Base-by-base conservation (phyloP, 768 basidiomycete genomes). In the Vararia minispora region DNA sequence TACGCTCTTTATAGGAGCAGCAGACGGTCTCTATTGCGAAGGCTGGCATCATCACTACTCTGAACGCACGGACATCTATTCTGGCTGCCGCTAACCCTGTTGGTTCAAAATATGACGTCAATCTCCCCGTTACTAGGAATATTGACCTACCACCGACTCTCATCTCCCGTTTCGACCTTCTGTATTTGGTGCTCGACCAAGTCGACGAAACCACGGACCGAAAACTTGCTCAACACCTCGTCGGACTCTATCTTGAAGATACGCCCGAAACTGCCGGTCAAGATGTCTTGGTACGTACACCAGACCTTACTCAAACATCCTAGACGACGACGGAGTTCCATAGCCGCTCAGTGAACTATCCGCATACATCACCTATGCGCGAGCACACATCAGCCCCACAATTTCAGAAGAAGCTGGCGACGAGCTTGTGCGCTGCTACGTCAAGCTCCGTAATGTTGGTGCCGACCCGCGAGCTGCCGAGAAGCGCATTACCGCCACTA, bases 21-120 rank as follows among this genome's bases (percentile, higher is more conserved):
- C 92, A 97, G 78, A 98, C 94, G 1, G 94, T 97, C 14, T 97
- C 92, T 4, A 94, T 98, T 44, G 95, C 95, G 5, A 99, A 98
- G 61, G 95, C 95, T 0, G 95, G 95, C 8, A 99, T 99, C 48
- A 97, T 97, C 53, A 97, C 95, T 0, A 99, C 95, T 0, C 68
- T 99, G 42, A 99, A 99, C 51, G 95, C 95, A 0, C 72, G 95
- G n/a, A 98, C 95, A 0, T 97, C 94, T 0, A 91, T 99, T 48
- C 70, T 99, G 8, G 95, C 95, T 1, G 95, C 92, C 5, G 95
- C 95, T 17, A 98, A 99, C 55, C 95, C 95, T 1, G 86, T 98
- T 20, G 89, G 87, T 13, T 92, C 89, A 0, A 89, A 88, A 56
- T 98, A 98, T 63, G 86, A 97, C 58, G 78, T 85, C 32, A 74